Evolutionary conservation across 2,329 filamentous ascomycete genomes (phyloP).

Genomic region (Teratosphaeria gauchensis): DNA sequence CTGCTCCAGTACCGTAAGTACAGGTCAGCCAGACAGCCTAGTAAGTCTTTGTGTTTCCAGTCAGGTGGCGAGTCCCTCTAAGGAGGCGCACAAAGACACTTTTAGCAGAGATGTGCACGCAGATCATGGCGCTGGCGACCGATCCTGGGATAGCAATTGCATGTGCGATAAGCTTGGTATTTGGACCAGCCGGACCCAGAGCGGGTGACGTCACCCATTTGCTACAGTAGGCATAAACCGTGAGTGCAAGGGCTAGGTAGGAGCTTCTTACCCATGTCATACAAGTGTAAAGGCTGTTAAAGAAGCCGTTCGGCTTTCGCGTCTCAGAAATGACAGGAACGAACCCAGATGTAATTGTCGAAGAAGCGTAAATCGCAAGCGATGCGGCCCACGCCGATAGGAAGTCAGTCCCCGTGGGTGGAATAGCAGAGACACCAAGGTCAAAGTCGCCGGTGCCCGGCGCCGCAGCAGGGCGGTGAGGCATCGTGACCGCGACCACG

Average conservation of each 20-base stretch:
- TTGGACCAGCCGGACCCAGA: constrained; percentile 48
- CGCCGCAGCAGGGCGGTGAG: constrained; percentile 49
- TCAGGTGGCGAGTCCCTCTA: constrained; percentile 40
- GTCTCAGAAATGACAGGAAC: constrained; percentile 57
- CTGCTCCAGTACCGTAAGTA: constrained; percentile 30
- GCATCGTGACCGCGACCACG: constrained; percentile 42
- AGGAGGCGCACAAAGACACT: constrained; percentile 47
- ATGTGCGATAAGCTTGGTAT: constrained; percentile 52
- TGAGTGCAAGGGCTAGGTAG: constrained; percentile 48
- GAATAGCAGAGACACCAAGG: constrained; percentile 47
- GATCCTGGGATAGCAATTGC: constrained; percentile 48
- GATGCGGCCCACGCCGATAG: constrained; percentile 47
- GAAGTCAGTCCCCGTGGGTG: constrained; percentile 41
- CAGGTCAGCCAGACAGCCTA: constrained; percentile 43
- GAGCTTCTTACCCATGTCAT: constrained; percentile 46
- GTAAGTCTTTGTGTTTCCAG: constrained; percentile 40
- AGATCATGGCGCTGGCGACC: constrained; percentile 37
- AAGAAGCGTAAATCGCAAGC: constrained; percentile 49
- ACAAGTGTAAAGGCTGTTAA: constrained; percentile 47
- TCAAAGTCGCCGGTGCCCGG: constrained; percentile 49
- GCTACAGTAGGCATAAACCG: constrained; percentile 52
- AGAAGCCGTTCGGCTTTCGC: constrained; percentile 47
- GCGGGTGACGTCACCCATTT: constrained; percentile 52
- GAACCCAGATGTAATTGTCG: constrained; percentile 50
- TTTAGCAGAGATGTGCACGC: constrained; percentile 39